Conservation (phyloP, 2,329 filamentous ascomycete genomes). For the Colletotrichum phormii region DNA sequence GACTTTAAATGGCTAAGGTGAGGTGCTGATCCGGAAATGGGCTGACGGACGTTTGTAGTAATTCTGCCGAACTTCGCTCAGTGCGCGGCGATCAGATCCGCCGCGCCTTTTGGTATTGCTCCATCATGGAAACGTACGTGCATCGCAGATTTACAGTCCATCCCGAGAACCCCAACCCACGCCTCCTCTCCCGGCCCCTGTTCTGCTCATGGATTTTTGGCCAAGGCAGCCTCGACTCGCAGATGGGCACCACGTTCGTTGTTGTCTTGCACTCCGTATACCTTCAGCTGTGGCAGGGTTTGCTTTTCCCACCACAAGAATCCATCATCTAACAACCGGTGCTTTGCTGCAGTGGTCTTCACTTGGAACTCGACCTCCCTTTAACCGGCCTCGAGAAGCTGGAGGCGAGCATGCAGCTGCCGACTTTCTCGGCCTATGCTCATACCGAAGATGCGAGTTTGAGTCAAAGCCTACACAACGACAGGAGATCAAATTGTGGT, state of each 20-base stretch:
- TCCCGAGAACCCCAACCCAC: neutral
- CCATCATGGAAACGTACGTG: constrained; percentile 63
- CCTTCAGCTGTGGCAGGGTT: neutral
- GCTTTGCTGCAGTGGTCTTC: constrained; percentile 55
- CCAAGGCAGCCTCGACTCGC: neutral
- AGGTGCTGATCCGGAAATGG: neutral
- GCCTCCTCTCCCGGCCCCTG: neutral
- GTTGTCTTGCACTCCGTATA: neutral
- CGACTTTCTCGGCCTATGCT: constrained; percentile 7
- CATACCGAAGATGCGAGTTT: neutral
- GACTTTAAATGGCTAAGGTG: neutral
- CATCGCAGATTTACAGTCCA: neutral
- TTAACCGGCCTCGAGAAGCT: constrained; percentile 64
- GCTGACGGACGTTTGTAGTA: constrained; percentile 41
- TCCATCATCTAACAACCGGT: constrained; percentile 19
- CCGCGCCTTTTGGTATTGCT: constrained; percentile 68
- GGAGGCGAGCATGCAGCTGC: constrained; percentile 60
- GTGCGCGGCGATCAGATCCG: constrained; percentile 63
- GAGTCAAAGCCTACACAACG: constrained; percentile 42
- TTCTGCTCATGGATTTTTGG: neutral
- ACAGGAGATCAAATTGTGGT: constrained; percentile 65
- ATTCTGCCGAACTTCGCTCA: constrained; percentile 58
- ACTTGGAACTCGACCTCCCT: constrained; percentile 69
- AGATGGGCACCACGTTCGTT: neutral
- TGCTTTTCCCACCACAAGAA: neutral